Percentiles rank a stretch among this genome's conserved stretches.
Conservation (phyloP, 2,329 filamentous ascomycete species). For the Aspergillus sp. region DNA sequence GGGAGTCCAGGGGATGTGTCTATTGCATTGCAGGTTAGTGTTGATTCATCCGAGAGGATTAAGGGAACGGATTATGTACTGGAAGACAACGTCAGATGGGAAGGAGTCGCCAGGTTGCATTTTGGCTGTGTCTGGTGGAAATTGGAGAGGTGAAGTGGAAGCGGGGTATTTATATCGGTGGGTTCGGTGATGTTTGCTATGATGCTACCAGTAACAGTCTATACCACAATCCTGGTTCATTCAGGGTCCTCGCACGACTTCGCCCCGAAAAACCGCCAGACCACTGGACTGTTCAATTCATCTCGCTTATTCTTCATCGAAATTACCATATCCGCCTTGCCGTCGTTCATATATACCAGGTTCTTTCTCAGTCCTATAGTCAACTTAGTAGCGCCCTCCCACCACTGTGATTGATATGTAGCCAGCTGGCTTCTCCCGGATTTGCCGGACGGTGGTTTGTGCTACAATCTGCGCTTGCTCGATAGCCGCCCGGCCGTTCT, state of each 20-base stretch:
- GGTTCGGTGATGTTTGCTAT: no score
- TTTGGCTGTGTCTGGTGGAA: background rate
- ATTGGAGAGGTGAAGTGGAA: background rate
- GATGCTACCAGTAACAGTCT: background rate
- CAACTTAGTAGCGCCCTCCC: constrained; percentile 48
- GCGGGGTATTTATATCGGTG: background rate
- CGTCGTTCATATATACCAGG: constrained; percentile 40
- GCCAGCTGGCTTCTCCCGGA: constrained; percentile 36
- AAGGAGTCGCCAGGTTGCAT: background rate
- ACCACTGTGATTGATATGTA: constrained; percentile 41
- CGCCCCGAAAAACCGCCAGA: constrained; percentile 31
- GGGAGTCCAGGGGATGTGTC: constrained; percentile 50
- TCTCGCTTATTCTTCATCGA: constrained; percentile 36
- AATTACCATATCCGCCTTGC: constrained; percentile 40
- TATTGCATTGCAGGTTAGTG: background rate
- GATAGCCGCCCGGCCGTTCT: constrained; percentile 51
- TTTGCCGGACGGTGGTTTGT: constrained; percentile 48
- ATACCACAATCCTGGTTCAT: background rate
- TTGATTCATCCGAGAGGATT: background rate
- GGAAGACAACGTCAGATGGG: background rate
- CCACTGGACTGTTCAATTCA: constrained; percentile 40
- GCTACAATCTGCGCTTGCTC: constrained; percentile 49
- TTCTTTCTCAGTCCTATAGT: constrained; percentile 47
- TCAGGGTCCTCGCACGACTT: constrained; percentile 34
- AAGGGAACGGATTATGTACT: background rate